Evolutionary conservation across 2,329 filamentous ascomycete genomes (phyloP).

Genomic region (Furcasterigmium furcatum): DNA sequence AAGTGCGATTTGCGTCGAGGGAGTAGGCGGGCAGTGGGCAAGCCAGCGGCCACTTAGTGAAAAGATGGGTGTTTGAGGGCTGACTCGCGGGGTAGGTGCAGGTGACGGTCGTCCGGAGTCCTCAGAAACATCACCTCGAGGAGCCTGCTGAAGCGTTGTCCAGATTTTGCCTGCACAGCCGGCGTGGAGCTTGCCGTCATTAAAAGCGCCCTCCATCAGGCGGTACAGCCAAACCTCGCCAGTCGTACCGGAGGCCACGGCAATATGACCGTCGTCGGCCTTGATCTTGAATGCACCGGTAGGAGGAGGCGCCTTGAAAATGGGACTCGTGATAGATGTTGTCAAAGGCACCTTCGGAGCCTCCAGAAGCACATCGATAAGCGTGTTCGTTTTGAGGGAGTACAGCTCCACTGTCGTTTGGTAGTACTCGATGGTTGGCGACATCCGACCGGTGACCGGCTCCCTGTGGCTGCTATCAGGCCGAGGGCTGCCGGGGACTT

Average conservation of each 20-base stretch:
- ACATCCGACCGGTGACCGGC: constrained; percentile 26
- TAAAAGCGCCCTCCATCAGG: constrained; percentile 36
- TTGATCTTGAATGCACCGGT: constrained; percentile 71
- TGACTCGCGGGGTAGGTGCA: constrained; percentile 31
- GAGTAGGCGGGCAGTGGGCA: constrained; percentile 71
- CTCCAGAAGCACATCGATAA: constrained; percentile 70
- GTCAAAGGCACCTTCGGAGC: constrained; percentile 61
- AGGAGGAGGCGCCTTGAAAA: constrained; percentile 67
- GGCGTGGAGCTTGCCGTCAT: constrained; percentile 42
- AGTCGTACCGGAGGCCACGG: constrained; percentile 75
- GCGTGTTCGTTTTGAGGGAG: constrained; percentile 72
- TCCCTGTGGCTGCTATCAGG: constrained; percentile 34
- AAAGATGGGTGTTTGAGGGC: constrained; percentile 60
- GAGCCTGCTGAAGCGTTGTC: constrained; percentile 73
- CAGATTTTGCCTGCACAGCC: constrained; percentile 84
- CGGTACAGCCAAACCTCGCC: constrained; percentile 83
- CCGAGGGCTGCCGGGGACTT: constrained; percentile 38
- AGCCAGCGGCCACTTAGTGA: constrained; percentile 72
- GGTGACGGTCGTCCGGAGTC: constrained; percentile 35
- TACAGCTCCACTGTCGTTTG: constrained; percentile 90
- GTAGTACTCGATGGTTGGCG: constrained; percentile 55
- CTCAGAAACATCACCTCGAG: constrained; percentile 40
- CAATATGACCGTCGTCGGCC: constrained; percentile 67
- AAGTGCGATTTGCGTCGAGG: constrained; percentile 67
- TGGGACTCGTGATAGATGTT: constrained; percentile 55